Conservation (phyloP, 495 filamentous ascomycete genomes). For the Xylaria sp. region DNA sequence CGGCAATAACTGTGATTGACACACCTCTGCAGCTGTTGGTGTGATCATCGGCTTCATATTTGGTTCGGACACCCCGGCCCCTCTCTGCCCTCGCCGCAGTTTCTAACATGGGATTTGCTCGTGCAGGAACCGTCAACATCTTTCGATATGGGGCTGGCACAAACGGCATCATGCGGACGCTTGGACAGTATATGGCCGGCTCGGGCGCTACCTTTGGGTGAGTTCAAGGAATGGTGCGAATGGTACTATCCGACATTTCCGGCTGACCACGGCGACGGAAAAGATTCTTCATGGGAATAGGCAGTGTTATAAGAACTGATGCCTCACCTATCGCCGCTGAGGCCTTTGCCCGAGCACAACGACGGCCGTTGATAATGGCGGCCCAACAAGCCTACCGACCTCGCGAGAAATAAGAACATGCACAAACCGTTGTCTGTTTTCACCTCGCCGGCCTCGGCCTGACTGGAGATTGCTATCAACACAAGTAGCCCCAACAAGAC, state of each 20-base stretch:
- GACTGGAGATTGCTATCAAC: background rate
- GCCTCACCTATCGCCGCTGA: constrained; percentile 66
- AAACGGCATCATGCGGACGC: constrained; percentile 88
- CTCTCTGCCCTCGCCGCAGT: background rate
- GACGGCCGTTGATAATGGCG: constrained; percentile 69
- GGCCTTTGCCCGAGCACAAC: constrained; percentile 65
- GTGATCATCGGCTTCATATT: constrained; percentile 97
- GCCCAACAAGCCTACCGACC: constrained; percentile 52
- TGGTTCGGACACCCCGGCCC: constrained; percentile 58
- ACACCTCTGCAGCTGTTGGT: constrained; percentile 78
- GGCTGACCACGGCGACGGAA: background rate
- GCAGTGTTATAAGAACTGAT: constrained; percentile 92
- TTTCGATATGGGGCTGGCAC: constrained; percentile 92
- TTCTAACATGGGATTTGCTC: constrained; percentile 33
- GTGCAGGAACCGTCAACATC: constrained; percentile 85
- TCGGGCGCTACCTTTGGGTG: constrained; percentile 97
- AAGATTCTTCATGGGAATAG: constrained; percentile 99
- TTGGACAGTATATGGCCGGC: constrained; percentile 97
- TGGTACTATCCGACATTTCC: background rate
- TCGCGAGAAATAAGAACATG: constrained; percentile 34
- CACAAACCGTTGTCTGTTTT: background rate
- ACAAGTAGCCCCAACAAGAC: background rate
- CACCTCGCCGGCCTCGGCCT: background rate
- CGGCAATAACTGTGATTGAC: constrained; percentile 13
- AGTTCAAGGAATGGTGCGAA: constrained; percentile 32